These are phyloP conservation scores for Peniophora sp. DNA, from an alignment of 1,284 basidiomycete species.

Conservation along the genomic window DNA sequence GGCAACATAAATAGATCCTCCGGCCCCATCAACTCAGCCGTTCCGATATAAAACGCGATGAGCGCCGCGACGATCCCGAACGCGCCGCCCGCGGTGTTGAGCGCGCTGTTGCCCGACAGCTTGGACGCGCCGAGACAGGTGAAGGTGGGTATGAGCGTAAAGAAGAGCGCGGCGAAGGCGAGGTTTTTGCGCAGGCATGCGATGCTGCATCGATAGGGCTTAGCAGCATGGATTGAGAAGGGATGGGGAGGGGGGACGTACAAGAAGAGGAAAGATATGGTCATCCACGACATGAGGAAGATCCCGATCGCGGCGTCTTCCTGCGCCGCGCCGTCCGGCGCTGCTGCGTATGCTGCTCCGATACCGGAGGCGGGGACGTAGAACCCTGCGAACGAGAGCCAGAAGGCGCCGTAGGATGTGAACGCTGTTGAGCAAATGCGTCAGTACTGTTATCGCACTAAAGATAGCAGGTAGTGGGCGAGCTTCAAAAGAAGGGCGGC, in stretches of 20 bases:
- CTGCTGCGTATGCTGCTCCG: conserved; percentile 35
- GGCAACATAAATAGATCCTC: conserved; percentile 47
- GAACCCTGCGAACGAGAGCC: conserved; percentile 70
- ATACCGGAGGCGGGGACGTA: conserved; percentile 61
- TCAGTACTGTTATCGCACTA: not conserved
- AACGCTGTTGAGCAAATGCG: conserved; percentile 44
- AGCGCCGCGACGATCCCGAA: conserved; percentile 64
- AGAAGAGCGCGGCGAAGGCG: conserved; percentile 63
- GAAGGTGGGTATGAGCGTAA: conserved; percentile 63
- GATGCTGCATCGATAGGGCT: conserved; percentile 33
- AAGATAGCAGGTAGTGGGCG: no score
- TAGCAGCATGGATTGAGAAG: no score
- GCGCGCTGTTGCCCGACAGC: conserved; percentile 25
- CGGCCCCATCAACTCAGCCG: conserved; percentile 48
- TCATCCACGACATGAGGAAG: conserved; percentile 63
- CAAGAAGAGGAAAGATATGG: conserved; percentile 60
- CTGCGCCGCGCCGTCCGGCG: conserved; percentile 23
- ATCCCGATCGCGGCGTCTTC: conserved; percentile 55
- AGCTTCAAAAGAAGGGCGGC: no score
- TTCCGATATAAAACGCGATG: conserved; percentile 64
- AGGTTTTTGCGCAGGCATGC: conserved; percentile 60
- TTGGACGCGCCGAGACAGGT: conserved; percentile 37
- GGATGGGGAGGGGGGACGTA: conserved; percentile 22
- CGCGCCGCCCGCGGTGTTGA: conserved; percentile 45
- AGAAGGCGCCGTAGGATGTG: conserved; percentile 78